These are phyloP conservation scores for Populus trichocarpa DNA, from an alignment of 441 rosid species.

Conservation along the genomic window DNA sequence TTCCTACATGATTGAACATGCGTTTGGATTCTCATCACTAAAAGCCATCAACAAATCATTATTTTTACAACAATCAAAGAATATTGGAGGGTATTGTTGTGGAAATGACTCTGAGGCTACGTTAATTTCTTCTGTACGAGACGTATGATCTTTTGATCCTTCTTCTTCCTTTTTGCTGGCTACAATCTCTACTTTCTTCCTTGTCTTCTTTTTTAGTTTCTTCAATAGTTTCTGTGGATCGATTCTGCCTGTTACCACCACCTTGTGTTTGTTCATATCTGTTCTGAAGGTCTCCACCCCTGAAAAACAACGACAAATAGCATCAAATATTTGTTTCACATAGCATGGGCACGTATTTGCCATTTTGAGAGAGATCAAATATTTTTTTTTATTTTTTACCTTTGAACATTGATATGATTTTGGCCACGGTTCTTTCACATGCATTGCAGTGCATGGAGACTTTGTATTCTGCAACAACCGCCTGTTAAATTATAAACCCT, in stretches of 20 bases:
- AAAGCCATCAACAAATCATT: constrained; percentile 42
- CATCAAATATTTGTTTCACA: not conserved
- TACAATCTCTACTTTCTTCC: constrained; percentile 56
- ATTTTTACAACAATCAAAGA: constrained; percentile 22
- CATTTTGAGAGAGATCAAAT: not conserved
- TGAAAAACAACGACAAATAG: not conserved
- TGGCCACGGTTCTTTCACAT: constrained; percentile 63
- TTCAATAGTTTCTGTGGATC: constrained; percentile 55
- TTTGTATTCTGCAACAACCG: constrained; percentile 38
- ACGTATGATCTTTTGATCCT: not conserved
- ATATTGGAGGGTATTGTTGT: constrained; percentile 3
- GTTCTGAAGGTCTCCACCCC: constrained; percentile 69
- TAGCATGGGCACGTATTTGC: not conserved
- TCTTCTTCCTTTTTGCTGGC: constrained; percentile 14
- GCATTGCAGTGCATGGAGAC: constrained; percentile 76
- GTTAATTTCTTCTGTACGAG: not conserved
- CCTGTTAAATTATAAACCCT: constrained; percentile 16
- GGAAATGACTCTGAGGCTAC: not conserved
- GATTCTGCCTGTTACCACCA: constrained; percentile 46
- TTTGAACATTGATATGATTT: constrained; percentile 52
- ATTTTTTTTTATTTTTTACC: constrained; percentile 20
- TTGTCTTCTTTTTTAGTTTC: constrained; percentile 65
- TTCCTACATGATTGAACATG: constrained; percentile 56
- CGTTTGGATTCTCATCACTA: constrained; percentile 75
- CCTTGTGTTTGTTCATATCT: constrained; percentile 60